Evolutionary conservation across 1,139 yeast genomes (phyloP), one percentile per base, ranked within the genome.

Genomic region (Taphrina betulina): DNA sequence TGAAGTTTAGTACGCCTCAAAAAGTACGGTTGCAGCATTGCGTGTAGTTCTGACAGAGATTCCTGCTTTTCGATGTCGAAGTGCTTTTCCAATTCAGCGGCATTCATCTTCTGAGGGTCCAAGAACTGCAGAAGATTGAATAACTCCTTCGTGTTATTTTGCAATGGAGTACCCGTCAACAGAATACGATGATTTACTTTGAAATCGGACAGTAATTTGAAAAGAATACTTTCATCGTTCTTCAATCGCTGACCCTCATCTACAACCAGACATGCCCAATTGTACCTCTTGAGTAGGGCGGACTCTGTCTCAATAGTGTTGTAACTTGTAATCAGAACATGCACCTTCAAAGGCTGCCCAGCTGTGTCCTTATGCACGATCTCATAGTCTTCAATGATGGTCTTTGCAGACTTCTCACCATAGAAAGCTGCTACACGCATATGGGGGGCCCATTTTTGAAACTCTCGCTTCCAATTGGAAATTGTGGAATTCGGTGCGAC

Each of bases 181-280:
- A 86, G 85, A 64, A 85, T 76, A 70, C 95, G 77, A 67, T 85
- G 81, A 64, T 83, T 85, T 41, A 88, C 80, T 63, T 80, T 86
- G 64, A 85, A 85, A 63, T 75, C 78, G n/a, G 85, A 82, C 65
- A 86, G 77, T 1, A 92, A 83, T 58, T 75, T 77, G 0, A 90
- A 83, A 57, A 85, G 73, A 66, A 84, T 85, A 14, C 92, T 83
- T 63, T 80, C 83, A 1, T 87, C 76, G 68, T 85, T 86, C 68
- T 86, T 86, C 86, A 86, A 82, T 71, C 95, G 78, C 68, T 86
- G 95, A 64, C 95, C 95, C 72, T 86, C 95, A 72, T 86, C 95
- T 62, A 85, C 86, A 60, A 86, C 83, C 89, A 85, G 84, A 69
- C 85, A 90, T 36, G 83, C 83, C 89, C 92, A 86, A 64, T 78